phyloP scores from a whole-genome alignment of 768 basidiomycete genomes.

The Amanita muscaria region DNA sequence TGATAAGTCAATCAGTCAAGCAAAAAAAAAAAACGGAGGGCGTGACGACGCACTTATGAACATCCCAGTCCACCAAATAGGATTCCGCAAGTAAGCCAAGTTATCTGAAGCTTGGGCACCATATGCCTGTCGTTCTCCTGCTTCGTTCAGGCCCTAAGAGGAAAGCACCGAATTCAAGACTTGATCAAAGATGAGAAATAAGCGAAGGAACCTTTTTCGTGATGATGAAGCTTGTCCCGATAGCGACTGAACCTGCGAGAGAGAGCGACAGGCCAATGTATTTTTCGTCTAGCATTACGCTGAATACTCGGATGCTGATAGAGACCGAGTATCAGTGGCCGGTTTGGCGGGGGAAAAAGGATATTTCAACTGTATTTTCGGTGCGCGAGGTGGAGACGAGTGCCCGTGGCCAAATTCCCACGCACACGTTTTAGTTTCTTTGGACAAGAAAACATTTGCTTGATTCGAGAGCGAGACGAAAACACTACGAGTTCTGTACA shows the following conservation, averaged over 20 bases:
- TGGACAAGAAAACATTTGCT: not conserved
- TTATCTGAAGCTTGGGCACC: conserved; percentile 69
- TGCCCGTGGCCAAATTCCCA: too few relatives aligned
- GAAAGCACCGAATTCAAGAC: conserved; percentile 6
- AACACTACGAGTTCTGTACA: not conserved
- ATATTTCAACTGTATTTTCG: not conserved
- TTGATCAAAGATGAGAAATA: not conserved
- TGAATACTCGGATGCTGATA: too few relatives aligned
- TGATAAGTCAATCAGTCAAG: too few relatives aligned
- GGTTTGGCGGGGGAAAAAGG: not conserved
- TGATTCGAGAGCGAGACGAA: conserved; percentile 1
- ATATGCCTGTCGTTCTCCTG: conserved; percentile 43
- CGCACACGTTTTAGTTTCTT: not conserved
- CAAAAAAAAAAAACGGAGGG: not conserved
- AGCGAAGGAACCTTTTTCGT: conserved; percentile 79
- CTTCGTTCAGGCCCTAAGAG: conserved; percentile 80
- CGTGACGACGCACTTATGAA: conserved; percentile 59
- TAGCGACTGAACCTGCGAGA: conserved; percentile 73
- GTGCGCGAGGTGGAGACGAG: too few relatives aligned
- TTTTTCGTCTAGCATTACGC: conserved; percentile 78
- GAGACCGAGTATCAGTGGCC: not conserved
- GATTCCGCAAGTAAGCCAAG: conserved; percentile 79
- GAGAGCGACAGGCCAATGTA: conserved; percentile 91
- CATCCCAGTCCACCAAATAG: conserved; percentile 98
- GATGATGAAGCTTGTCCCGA: conserved; percentile 96